Conservation (phyloP, 768 basidiomycete genomes). For the Udeniomyces megalosporus region DNA sequence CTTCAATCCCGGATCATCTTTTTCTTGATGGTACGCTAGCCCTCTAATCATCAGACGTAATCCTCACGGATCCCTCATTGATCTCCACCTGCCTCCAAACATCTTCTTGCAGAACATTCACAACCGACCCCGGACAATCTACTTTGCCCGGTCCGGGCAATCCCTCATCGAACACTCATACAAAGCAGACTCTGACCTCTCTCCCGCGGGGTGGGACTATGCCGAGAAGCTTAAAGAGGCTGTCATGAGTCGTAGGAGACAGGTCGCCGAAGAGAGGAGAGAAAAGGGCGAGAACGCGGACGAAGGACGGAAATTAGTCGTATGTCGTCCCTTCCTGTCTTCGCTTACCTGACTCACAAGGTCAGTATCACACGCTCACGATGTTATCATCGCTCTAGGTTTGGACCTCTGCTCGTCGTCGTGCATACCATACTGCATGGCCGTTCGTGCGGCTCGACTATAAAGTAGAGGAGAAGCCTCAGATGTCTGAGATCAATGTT, state of each 20-base stretch:
- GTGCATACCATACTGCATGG: slow-evolving; percentile 92
- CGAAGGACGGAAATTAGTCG: slow-evolving; percentile 28
- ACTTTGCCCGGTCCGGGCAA: slow-evolving; percentile 95
- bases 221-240: slow-evolving; percentile 78
- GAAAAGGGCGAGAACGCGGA: slow-evolving; percentile 38
- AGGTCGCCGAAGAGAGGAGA: slow-evolving; percentile 49
- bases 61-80: not conserved
- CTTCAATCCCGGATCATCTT: slow-evolving; percentile 81
- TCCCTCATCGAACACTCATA: slow-evolving; percentile 96
- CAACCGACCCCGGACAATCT: slow-evolving; percentile 79
- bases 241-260: slow-evolving; percentile 64
- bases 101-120: slow-evolving; percentile 55
- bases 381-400: slow-evolving; percentile 49
- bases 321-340: slow-evolving; percentile 16
- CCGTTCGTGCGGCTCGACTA: slow-evolving; percentile 51
- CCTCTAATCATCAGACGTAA: not conserved
- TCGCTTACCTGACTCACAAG: not conserved
- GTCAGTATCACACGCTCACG: not conserved
- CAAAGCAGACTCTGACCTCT: slow-evolving; percentile 94
- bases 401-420: slow-evolving; percentile 87
- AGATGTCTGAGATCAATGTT: slow-evolving; percentile 98
- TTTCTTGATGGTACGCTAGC: slow-evolving; percentile 57
- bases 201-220: slow-evolving; percentile 90
- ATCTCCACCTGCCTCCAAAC: not conserved
- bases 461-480: slow-evolving; percentile 75